A percentile compares a stretch with the other conserved stretches of the same genome.
phyloP scores from a whole-genome alignment of 129 eudicot species.

The Erigeron canadensis region DNA sequence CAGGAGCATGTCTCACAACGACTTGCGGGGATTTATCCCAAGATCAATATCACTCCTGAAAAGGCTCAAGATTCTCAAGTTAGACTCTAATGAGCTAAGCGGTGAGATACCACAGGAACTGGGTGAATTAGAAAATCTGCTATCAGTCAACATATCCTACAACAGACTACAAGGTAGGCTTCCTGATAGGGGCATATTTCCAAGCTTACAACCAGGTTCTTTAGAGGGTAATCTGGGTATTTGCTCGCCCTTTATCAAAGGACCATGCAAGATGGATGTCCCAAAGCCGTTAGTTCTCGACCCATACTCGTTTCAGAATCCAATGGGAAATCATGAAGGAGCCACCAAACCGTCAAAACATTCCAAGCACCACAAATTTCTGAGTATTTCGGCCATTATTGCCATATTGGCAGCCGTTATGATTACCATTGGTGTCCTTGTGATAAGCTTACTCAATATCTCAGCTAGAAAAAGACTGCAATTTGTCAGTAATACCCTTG shows the following conservation, averaged over 20 bases:
- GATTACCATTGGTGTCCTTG: constrained; percentile 66
- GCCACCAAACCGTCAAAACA: constrained; percentile 9
- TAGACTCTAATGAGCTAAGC: constrained; percentile 67
- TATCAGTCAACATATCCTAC: constrained; percentile 77
- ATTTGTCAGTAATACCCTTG: constrained; percentile 68
- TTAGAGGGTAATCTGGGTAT: constrained; percentile 81
- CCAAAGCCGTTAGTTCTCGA: constrained; percentile 93
- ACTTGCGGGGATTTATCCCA: constrained; percentile 64
- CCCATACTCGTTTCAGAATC: constrained; percentile 59
- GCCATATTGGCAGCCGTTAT: constrained; percentile 78
- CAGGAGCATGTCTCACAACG: constrained; percentile 91
- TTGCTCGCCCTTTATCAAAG: constrained; percentile 79
- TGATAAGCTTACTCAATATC: constrained; percentile 70
- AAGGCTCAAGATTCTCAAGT: constrained; percentile 84
- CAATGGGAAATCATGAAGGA: constrained; percentile 40
- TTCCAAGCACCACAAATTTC: constrained; percentile 55
- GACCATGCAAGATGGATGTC: constrained; percentile 76
- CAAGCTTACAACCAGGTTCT: constrained; percentile 58
- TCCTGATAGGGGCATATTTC: constrained; percentile 71
- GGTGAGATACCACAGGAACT: constrained; percentile 92
- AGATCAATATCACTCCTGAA: constrained; percentile 64
- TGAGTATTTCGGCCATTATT: constrained; percentile 76
- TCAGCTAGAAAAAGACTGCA: constrained; percentile 70
- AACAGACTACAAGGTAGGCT: constrained; percentile 83
- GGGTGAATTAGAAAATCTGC: constrained; percentile 66